Evolutionary conservation across 805 yeast genomes (phyloP).

Genomic region (Ogataea pilisensis): DNA sequence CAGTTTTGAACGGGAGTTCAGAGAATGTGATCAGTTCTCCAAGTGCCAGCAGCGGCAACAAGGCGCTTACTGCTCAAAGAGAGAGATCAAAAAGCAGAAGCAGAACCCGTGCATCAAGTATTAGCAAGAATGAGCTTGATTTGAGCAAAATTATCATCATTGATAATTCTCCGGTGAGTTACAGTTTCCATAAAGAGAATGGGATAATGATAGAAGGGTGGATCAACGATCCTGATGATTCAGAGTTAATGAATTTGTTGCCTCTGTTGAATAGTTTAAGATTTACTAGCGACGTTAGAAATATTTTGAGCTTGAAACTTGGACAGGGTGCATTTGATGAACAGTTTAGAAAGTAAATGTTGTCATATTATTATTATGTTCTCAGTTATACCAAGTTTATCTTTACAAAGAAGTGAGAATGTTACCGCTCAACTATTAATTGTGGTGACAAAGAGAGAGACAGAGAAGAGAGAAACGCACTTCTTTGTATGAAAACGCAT

Average conservation of each 20-base stretch:
- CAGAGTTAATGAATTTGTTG: conserved; percentile 72
- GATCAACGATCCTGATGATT: conserved; percentile 94
- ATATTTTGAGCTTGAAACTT: conserved; percentile 64
- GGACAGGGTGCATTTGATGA: conserved; percentile 70
- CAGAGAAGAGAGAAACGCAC: too few relatives aligned
- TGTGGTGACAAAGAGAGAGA: too few relatives aligned
- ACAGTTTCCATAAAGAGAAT: conserved; percentile 76
- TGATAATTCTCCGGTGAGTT: conserved; percentile 92
- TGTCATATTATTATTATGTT: too few relatives aligned
- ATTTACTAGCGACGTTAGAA: conserved; percentile 79
- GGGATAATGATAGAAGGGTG: conserved; percentile 96
- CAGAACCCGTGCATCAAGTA: conserved; percentile 13
- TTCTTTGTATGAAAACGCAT: too few relatives aligned
- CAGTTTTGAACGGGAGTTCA: not conserved
- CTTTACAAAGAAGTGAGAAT: too few relatives aligned
- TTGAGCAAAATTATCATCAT: conserved; percentile 69
- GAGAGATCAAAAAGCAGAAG: conserved; percentile 29
- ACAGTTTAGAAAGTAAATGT: too few relatives aligned
- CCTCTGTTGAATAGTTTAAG: conserved; percentile 78
- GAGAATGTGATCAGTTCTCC: not conserved
- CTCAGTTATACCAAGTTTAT: too few relatives aligned
- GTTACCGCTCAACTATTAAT: too few relatives aligned
- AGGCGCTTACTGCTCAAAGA: not conserved
- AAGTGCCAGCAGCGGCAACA: not conserved
- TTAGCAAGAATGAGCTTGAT: conserved; percentile 35